Percentiles rank a stretch among this genome's conserved stretches.
Conservation (phyloP, 305 asterid genomes). For the Plantago coronopus region DNA sequence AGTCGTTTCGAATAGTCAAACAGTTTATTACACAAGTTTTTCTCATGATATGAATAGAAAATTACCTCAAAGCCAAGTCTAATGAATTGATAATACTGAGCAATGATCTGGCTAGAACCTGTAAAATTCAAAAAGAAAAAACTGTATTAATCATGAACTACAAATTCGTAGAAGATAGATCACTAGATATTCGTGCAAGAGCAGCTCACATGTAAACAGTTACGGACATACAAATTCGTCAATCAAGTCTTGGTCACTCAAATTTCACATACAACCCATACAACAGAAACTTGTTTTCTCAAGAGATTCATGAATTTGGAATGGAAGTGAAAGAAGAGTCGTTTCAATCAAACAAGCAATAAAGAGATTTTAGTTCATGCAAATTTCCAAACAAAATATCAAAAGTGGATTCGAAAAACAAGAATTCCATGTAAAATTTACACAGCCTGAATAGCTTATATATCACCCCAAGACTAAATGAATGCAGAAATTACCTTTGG, state of each 20-base stretch:
- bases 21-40: too few relatives aligned
- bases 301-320: background rate
- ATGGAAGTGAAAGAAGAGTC: too few relatives aligned
- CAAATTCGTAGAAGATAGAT: background rate
- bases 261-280: background rate
- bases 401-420: background rate
- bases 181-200: background rate
- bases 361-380: too few relatives aligned
- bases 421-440: too few relatives aligned
- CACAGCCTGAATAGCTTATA: too few relatives aligned
- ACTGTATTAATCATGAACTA: background rate
- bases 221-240: background rate
- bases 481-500: conserved; percentile 51
- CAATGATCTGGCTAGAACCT: conserved; percentile 61
- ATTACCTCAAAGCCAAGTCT: conserved; percentile 69
- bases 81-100: conserved; percentile 67
- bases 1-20: too few relatives aligned
- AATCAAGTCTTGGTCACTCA: background rate
- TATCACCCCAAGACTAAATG: too few relatives aligned
- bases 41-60: too few relatives aligned
- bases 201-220: background rate
- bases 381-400: background rate
- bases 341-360: too few relatives aligned
- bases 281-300: background rate
- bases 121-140: conserved; percentile 10